Evolutionary conservation across 257 asterid species (phyloP).

Genomic region (Mitragyna speciosa): DNA sequence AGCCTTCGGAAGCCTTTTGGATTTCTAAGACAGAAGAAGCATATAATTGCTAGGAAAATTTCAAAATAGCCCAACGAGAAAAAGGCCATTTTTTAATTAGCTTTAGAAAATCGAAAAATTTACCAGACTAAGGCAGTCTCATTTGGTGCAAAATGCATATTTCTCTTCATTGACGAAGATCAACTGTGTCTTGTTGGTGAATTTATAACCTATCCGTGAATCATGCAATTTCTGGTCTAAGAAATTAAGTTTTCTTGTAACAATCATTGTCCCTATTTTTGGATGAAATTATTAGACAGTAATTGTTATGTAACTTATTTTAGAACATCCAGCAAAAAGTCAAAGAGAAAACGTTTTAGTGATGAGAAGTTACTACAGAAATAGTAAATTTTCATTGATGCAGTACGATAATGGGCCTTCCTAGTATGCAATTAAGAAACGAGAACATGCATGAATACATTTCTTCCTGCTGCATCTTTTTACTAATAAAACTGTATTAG

Average conservation of each 20-base stretch:
- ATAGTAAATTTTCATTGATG: too few relatives aligned
- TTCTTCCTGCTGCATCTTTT: not conserved
- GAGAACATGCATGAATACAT: not conserved
- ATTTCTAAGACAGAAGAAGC: slow-evolving; percentile 23
- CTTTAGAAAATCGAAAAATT: not conserved
- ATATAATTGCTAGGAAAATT: slow-evolving; percentile 22
- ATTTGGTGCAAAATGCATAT: not conserved
- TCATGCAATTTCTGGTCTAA: not conserved
- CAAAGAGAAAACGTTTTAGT: too few relatives aligned
- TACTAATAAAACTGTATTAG: not conserved
- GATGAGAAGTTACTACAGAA: too few relatives aligned
- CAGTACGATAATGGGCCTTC: not conserved
- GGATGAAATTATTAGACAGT: not conserved
- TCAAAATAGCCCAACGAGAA: slow-evolving; percentile 22
- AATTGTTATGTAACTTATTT: not conserved
- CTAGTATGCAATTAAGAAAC: not conserved
- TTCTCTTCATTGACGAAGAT: not conserved
- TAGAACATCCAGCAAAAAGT: too few relatives aligned
- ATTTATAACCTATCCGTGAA: not conserved
- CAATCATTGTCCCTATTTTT: slow-evolving; percentile 11
- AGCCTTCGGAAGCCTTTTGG: slow-evolving; percentile 16
- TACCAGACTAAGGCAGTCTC: not conserved
- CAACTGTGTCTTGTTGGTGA: not conserved
- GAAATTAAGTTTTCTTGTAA: slow-evolving; percentile 18
- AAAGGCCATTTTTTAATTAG: slow-evolving; percentile 3